phyloP scores from a whole-genome alignment of 768 basidiomycete genomes.

The Phylloporus sp. region DNA sequence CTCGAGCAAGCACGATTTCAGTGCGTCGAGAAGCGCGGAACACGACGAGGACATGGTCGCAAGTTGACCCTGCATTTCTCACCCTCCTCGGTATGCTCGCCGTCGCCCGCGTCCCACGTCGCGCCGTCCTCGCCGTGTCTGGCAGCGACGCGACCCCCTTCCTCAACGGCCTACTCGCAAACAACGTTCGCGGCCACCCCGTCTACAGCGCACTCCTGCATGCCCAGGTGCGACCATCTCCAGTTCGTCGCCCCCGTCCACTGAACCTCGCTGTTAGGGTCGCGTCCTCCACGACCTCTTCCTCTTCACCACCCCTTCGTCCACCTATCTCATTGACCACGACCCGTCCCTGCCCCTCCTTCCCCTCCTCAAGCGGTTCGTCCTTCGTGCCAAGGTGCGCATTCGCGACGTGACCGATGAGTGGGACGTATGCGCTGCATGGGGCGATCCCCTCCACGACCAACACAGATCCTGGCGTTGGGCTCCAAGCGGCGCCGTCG shows the following conservation, averaged over 20 bases:
- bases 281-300: conserved; percentile 87
- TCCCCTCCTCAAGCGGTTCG: conserved; percentile 72
- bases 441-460: conserved; percentile 48
- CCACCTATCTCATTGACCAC: conserved; percentile 66
- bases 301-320: conserved; percentile 59
- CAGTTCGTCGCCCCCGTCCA: neutral
- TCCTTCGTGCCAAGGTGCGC: conserved; percentile 86
- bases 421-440: conserved; percentile 78
- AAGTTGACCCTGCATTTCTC: conserved; percentile 33
- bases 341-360: conserved; percentile 60
- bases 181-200: conserved; percentile 44
- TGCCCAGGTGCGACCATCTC: conserved; percentile 58
- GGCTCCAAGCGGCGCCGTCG: conserved; percentile 70
- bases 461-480: conserved; percentile 45
- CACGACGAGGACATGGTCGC: conserved; percentile 74
- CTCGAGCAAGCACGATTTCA: conserved; percentile 79
- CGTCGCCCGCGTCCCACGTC: conserved; percentile 59
- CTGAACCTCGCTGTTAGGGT: conserved; percentile 47
- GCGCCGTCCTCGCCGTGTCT: conserved; percentile 67
- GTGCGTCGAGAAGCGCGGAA: conserved; percentile 65
- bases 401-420: conserved; percentile 72
- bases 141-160: conserved; percentile 80
- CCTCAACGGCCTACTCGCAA: conserved; percentile 71
- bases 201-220: conserved; percentile 72
- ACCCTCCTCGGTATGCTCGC: conserved; percentile 52